These are phyloP conservation scores for Lachnum nothofagi DNA, from an alignment of 2,329 filamentous ascomycete species.

Conservation along the genomic window DNA sequence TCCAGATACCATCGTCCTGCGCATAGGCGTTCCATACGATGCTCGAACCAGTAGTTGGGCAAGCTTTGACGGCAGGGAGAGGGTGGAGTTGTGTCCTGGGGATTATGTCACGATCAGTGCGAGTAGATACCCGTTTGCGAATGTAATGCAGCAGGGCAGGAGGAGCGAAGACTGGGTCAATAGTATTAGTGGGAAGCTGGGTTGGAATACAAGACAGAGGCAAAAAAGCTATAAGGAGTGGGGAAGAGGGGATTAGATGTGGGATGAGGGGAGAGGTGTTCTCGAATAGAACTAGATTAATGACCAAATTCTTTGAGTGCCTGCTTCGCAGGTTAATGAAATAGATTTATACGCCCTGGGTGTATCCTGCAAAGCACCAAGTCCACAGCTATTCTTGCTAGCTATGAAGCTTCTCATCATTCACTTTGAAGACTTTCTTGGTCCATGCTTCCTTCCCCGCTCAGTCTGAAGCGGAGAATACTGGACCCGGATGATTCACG, in stretches of 20 bases:
- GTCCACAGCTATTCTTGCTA: too few species aligned
- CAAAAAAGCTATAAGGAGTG: slow-evolving; percentile 57
- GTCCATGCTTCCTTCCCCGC: too few species aligned
- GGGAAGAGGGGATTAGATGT: slow-evolving; percentile 5
- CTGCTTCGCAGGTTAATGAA: too few species aligned
- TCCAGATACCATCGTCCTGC: slow-evolving; percentile 89
- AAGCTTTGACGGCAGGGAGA: slow-evolving; percentile 92
- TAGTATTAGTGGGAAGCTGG: slow-evolving; percentile 71
- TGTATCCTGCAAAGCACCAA: too few species aligned
- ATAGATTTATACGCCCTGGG: too few species aligned
- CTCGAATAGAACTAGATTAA: too few species aligned
- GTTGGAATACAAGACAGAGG: slow-evolving; percentile 75
- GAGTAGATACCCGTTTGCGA: slow-evolving; percentile 73
- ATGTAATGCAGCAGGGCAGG: slow-evolving; percentile 64
- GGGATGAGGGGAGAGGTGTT: too few species aligned
- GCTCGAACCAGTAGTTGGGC: slow-evolving; percentile 88
- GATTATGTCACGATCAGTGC: slow-evolving; percentile 84
- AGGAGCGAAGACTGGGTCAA: slow-evolving; percentile 77
- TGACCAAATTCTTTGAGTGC: too few species aligned
- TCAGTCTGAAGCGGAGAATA: too few species aligned
- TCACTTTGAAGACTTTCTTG: too few species aligned
- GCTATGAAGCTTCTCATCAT: too few species aligned
- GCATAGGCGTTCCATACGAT: slow-evolving; percentile 91
- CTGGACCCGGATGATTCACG: too few species aligned
- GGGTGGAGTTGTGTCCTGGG: slow-evolving; percentile 70